phyloP scores from a whole-genome alignment of 2,329 filamentous ascomycete genomes.

The Pseudocercospora pini-densiflorae region DNA sequence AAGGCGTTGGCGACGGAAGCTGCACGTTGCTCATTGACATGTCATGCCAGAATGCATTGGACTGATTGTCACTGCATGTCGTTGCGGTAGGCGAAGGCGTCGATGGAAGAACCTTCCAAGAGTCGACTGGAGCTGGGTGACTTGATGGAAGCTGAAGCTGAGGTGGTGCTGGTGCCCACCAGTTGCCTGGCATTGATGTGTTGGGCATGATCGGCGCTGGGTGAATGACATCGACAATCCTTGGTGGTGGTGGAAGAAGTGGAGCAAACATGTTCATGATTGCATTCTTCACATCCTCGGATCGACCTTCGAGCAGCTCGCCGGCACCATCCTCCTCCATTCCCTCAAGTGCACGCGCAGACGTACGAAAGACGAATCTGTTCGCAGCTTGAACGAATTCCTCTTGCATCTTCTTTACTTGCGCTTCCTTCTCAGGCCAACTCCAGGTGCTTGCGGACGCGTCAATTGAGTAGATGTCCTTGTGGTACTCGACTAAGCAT shows the following conservation, averaged over 20 bases:
- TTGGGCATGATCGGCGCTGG: constrained; percentile 85
- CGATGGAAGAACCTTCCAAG: constrained; percentile 90
- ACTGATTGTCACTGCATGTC: constrained; percentile 72
- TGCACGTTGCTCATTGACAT: constrained; percentile 74
- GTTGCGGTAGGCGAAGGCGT: constrained; percentile 74
- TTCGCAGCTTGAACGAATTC: constrained; percentile 97
- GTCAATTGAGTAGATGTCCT: constrained; percentile 91
- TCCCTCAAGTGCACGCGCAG: constrained; percentile 87
- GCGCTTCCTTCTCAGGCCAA: constrained; percentile 95
- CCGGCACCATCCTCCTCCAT: constrained; percentile 95
- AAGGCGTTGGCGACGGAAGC: constrained; percentile 76
- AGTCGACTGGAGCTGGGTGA: constrained; percentile 74
- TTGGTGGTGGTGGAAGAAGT: constrained; percentile 83
- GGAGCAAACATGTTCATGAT: constrained; percentile 84
- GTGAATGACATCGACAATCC: constrained; percentile 86
- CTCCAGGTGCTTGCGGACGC: constrained; percentile 86
- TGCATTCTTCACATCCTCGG: constrained; percentile 88
- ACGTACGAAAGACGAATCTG: constrained; percentile 92
- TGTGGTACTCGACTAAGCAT: constrained; percentile 90
- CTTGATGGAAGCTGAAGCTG: constrained; percentile 63
- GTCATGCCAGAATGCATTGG: constrained; percentile 76
- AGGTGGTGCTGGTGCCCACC: constrained; percentile 71
- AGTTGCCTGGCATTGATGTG: constrained; percentile 67
- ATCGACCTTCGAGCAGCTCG: constrained; percentile 87
- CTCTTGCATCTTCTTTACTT: constrained; percentile 96